Percentiles rank a stretch among this genome's conserved stretches.
Evolutionary conservation across 331 rosid species (phyloP).

Genomic region (Saraca asoca): DNA sequence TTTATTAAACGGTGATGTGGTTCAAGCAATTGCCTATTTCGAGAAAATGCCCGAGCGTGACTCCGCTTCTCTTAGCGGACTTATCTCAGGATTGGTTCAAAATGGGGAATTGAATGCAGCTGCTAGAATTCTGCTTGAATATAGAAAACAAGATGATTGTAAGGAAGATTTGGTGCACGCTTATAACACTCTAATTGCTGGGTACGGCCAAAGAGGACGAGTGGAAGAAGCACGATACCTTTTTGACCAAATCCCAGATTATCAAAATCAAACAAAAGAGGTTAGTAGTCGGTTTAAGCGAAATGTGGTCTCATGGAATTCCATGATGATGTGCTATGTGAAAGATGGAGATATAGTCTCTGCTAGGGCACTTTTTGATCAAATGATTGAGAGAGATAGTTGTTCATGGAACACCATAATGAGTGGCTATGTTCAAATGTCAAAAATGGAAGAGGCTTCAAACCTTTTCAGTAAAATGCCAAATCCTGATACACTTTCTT

Average conservation of each 20-base stretch:
- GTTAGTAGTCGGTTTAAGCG: slow-evolving; percentile 41
- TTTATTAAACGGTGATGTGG: slow-evolving; percentile 64
- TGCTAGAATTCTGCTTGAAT: slow-evolving; percentile 49
- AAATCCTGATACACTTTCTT: slow-evolving; percentile 59
- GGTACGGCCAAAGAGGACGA: slow-evolving; percentile 66
- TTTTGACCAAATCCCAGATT: slow-evolving; percentile 53
- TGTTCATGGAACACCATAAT: slow-evolving; percentile 83
- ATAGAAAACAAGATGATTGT: slow-evolving; percentile 33
- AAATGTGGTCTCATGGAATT: slow-evolving; percentile 75
- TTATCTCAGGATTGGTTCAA: slow-evolving; percentile 64
- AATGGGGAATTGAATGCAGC: slow-evolving; percentile 63
- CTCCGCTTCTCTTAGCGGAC: slow-evolving; percentile 56
- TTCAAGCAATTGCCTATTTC: slow-evolving; percentile 52
- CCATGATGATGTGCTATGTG: slow-evolving; percentile 79
- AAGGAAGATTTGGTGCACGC: slow-evolving; percentile 60
- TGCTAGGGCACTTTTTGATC: slow-evolving; percentile 68
- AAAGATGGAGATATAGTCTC: slow-evolving; percentile 53
- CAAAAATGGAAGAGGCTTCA: slow-evolving; percentile 65
- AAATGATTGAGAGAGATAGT: slow-evolving; percentile 60
- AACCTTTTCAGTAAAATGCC: slow-evolving; percentile 63
- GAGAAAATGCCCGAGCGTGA: slow-evolving; percentile 59
- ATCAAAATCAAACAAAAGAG: slow-evolving; percentile 24
- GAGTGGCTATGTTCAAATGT: slow-evolving; percentile 63
- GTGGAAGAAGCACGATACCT: slow-evolving; percentile 57
- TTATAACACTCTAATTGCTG: slow-evolving; percentile 68